Evolutionary conservation across 139 green algal genomes (phyloP).

Genomic region (Tetradesmus obliquus): DNA sequence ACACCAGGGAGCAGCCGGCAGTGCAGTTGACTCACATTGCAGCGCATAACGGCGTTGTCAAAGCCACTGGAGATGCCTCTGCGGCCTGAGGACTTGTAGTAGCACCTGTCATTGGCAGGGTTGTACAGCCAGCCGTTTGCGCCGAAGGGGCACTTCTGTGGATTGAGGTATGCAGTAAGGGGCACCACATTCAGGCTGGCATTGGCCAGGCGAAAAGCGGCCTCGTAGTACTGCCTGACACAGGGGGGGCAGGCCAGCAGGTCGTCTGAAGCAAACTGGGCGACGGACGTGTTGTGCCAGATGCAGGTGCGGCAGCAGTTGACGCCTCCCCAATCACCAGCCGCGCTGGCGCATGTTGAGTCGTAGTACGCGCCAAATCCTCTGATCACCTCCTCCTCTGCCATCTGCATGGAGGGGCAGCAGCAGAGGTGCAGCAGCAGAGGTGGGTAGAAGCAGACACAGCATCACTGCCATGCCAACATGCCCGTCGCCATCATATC

Average conservation of each 20-base stretch:
- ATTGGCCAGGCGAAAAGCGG: neutral
- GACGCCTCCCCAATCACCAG: neutral
- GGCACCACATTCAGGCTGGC: neutral
- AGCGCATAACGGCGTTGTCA: neutral
- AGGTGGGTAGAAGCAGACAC: no score
- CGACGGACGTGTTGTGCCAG: neutral
- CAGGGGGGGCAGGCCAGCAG: neutral
- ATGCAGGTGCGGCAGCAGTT: slow-evolving; percentile 14
- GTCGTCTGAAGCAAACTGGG: neutral
- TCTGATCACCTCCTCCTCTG: neutral
- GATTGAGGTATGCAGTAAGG: neutral
- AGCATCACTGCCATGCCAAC: no score
- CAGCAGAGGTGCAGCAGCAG: neutral
- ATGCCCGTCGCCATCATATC: no score
- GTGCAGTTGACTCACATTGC: neutral
- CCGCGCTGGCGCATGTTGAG: neutral
- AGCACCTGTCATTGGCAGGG: neutral
- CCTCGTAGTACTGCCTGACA: slow-evolving; percentile 14
- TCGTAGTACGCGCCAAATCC: neutral
- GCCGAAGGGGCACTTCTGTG: neutral
- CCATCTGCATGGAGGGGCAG: neutral
- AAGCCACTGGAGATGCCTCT: neutral
- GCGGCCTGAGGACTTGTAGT: neutral
- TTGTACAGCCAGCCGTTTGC: slow-evolving; percentile 14
- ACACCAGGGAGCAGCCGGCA: neutral